These are phyloP conservation scores for Talaromyces amestolkiae DNA, from an alignment of 2,329 filamentous ascomycete species.

Conservation along the genomic window DNA sequence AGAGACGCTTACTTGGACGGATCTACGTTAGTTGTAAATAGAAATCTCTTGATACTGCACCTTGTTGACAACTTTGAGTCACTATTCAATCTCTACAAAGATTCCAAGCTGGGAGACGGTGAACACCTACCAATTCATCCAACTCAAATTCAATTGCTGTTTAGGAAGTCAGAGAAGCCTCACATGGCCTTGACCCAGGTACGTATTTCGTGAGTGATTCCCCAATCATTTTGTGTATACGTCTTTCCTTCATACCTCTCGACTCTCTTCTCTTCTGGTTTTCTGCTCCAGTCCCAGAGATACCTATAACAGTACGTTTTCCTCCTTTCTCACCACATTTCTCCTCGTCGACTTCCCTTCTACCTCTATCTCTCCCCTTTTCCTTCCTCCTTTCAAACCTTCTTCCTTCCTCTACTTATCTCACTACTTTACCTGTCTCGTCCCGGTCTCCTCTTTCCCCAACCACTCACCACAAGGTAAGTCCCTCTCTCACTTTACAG, in stretches of 20 bases:
- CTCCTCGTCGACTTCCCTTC: background rate
- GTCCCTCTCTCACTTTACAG: background rate
- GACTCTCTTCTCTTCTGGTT: background rate
- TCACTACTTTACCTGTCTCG: background rate
- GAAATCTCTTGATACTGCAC: background rate
- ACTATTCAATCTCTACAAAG: background rate
- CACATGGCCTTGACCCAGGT: background rate
- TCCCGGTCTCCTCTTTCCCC: background rate
- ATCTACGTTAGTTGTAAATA: conserved; percentile 5
- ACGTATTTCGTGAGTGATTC: background rate
- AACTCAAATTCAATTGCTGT: background rate
- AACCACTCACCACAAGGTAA: background rate
- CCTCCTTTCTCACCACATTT: background rate
- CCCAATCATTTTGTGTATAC: background rate
- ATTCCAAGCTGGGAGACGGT: too few species aligned
- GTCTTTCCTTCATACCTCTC: background rate
- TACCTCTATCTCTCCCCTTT: background rate
- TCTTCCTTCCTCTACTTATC: background rate
- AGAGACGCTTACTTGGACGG: background rate
- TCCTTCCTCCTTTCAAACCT: background rate
- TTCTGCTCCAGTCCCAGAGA: background rate
- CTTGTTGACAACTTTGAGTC: background rate
- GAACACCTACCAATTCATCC: background rate
- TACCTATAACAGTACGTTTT: background rate
- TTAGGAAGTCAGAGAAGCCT: background rate